phyloP scores from a whole-genome alignment of 805 yeast species.

The Lipomyces yamadae region DNA sequence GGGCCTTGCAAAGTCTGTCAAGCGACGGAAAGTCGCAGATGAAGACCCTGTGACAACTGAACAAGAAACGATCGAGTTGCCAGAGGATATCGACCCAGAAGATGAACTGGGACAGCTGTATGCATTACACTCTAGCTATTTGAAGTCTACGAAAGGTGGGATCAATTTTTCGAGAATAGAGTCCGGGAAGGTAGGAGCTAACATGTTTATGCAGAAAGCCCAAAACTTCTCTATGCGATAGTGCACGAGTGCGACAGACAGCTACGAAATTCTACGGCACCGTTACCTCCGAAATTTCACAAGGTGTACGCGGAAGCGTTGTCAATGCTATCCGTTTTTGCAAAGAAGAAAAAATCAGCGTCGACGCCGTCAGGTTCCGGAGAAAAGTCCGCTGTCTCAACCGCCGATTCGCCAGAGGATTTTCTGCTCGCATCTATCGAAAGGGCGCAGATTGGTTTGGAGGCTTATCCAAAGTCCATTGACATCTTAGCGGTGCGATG shows the following conservation, averaged over 20 bases:
- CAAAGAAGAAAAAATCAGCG: constrained; percentile 31
- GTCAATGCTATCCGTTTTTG: constrained; percentile 44
- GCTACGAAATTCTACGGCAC: constrained; percentile 47
- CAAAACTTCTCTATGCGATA: constrained; percentile 61
- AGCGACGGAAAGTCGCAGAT: constrained; percentile 30
- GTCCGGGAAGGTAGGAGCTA: background rate
- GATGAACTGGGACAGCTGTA: constrained; percentile 78
- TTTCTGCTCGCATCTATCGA: constrained; percentile 76
- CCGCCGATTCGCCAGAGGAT: constrained; percentile 52
- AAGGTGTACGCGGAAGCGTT: constrained; percentile 72
- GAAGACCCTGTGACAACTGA: constrained; percentile 14
- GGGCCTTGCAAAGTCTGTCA: constrained; percentile 31
- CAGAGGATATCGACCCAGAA: constrained; percentile 70
- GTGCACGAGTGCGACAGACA: constrained; percentile 91
- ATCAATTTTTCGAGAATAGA: background rate
- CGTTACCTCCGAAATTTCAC: constrained; percentile 56
- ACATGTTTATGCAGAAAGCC: constrained; percentile 22
- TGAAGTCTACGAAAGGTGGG: constrained; percentile 57
- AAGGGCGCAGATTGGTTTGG: constrained; percentile 64
- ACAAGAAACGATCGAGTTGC: constrained; percentile 67
- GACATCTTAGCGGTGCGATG: constrained; percentile 59
- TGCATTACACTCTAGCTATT: constrained; percentile 73
- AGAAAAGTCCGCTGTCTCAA: constrained; percentile 27
- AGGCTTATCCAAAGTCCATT: constrained; percentile 53
- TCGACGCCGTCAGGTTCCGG: constrained; percentile 28